Base-by-base conservation (phyloP, 176 grass and related monocot species). In the Oryza officinalis region DNA sequence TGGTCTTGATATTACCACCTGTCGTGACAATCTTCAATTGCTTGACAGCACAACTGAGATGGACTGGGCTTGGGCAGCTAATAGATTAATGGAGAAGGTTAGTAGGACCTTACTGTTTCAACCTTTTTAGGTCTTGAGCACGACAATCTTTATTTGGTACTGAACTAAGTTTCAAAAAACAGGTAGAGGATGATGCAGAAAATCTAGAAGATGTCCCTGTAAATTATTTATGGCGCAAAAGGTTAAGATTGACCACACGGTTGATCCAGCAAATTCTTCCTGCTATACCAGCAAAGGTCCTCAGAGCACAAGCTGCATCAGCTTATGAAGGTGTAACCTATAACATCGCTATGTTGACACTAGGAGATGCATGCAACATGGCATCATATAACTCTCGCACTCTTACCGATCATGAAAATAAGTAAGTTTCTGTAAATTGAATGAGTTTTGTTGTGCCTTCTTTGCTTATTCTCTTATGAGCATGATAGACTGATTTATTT, bases 61-160 rank as follows among this genome's bases (percentile, higher is more conserved):
- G 76, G 89, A 91, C 65, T 98, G 96, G 96, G 91, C 93, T 86
- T 92, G 87, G 72, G 84, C 91, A 90, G 81, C 89, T 74, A 93
- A 92, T 87, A 90, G 96, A 84, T 84, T 98, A 88, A 88, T 90
- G 35, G 93, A 98, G 83, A 98, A 98, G 96, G 95, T 98, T 73
- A 63, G 38, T 86, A 79, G 64, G 40, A n/a, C 25, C 66, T 82
- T 25, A 83, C 28, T 78, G 11, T 78, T 63, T 71, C 54, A 65
- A 32, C 20, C 85, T 57, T 13, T 71, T 75, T 68, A 10, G 14
- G 17, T 83, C 64, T 90, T 86, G 22, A 23, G 17, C 13, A 82
- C 72, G 67, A 74, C 8, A 25, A 5, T 87, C 59, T 87, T 44
- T 35, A 25, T 67, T 57, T 79, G 14, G 82, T 30, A 28, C 76